phyloP scores from a whole-genome alignment of 169 alveolate genomes.

The Eimeria brunetti region DNA sequence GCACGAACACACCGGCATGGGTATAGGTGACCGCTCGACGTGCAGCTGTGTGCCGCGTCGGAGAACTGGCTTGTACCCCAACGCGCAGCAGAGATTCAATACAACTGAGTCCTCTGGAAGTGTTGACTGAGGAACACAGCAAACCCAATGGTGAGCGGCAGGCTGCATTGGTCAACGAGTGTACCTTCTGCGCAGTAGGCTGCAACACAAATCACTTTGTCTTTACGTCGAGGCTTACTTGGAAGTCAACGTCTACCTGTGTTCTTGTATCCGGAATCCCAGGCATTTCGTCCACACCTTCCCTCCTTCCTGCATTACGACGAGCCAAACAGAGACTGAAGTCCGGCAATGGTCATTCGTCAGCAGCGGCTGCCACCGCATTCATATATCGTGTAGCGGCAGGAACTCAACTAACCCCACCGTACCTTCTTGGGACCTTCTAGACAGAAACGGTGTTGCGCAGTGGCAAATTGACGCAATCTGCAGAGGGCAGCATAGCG shows the following conservation, averaged over 20 bases:
- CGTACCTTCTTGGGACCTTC: slow-evolving; percentile 39
- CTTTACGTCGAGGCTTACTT: neutral
- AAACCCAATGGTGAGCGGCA: neutral
- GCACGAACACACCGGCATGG: slow-evolving; percentile 38
- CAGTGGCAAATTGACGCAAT: slow-evolving; percentile 63
- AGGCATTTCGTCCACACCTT: slow-evolving; percentile 3
- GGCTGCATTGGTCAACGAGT: neutral
- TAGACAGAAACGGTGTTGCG: slow-evolving; percentile 35
- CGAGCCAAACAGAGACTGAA: neutral
- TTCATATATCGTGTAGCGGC: neutral
- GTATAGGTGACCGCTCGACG: slow-evolving; percentile 26
- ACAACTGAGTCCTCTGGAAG: slow-evolving; percentile 47
- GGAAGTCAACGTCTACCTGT: slow-evolving; percentile 44
- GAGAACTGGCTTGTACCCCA: slow-evolving; percentile 56
- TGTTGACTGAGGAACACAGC: slow-evolving; percentile 27
- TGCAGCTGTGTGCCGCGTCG: slow-evolving; percentile 68
- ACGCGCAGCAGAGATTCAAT: slow-evolving; percentile 9
- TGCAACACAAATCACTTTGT: neutral
- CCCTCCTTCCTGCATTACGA: neutral
- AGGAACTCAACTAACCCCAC: neutral
- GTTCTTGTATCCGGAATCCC: slow-evolving; percentile 5
- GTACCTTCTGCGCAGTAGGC: neutral
- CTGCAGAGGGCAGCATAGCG: neutral
- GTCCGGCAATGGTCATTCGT: neutral
- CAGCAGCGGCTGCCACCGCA: neutral